Conservation (phyloP, 2,329 filamentous ascomycete genomes). For the Epichloe coenophiala region DNA sequence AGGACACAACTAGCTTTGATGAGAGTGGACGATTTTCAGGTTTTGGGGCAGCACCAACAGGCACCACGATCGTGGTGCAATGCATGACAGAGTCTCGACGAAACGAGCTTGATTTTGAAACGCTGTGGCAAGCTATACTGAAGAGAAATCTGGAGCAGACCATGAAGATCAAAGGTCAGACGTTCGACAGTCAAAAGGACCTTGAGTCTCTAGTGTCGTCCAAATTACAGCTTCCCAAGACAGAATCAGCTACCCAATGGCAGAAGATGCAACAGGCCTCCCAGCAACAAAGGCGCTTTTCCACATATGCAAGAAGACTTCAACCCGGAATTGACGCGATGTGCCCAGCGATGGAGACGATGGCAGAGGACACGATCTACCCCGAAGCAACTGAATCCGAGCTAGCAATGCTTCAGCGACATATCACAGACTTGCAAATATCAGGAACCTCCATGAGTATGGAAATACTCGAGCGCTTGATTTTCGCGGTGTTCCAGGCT, state of each 20-base stretch:
- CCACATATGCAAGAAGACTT: slow-evolving; percentile 17
- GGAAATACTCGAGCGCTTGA: slow-evolving; percentile 22
- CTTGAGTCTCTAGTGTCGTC: slow-evolving; percentile 18
- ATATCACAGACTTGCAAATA: slow-evolving; percentile 26
- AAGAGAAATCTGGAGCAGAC: slow-evolving; percentile 19
- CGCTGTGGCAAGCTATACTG: slow-evolving; percentile 33
- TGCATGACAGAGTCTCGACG: slow-evolving; percentile 42
- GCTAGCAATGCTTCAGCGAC: slow-evolving; percentile 12
- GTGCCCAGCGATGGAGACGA: not conserved
- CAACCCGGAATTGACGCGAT: slow-evolving; percentile 1
- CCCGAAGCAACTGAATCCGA: slow-evolving; percentile 1
- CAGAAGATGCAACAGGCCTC: slow-evolving; percentile 21
- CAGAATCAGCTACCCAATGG: slow-evolving; percentile 19
- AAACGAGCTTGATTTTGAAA: slow-evolving; percentile 38
- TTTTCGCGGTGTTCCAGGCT: slow-evolving; percentile 24
- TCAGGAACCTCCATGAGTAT: slow-evolving; percentile 22
- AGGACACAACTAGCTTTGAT: slow-evolving; percentile 30
- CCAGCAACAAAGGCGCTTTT: slow-evolving; percentile 21
- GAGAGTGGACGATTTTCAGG: slow-evolving; percentile 53
- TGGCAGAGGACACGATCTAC: not conserved
- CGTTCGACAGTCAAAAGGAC: slow-evolving; percentile 11
- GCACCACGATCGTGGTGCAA: slow-evolving; percentile 43
- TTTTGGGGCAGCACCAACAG: slow-evolving; percentile 46
- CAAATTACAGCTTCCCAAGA: slow-evolving; percentile 20
- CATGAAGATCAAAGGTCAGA: slow-evolving; percentile 18